Evolutionary conservation across 768 basidiomycete species (phyloP), one percentile per base, ranked within the genome.

Genomic region (Hirschioporus abietinus): DNA sequence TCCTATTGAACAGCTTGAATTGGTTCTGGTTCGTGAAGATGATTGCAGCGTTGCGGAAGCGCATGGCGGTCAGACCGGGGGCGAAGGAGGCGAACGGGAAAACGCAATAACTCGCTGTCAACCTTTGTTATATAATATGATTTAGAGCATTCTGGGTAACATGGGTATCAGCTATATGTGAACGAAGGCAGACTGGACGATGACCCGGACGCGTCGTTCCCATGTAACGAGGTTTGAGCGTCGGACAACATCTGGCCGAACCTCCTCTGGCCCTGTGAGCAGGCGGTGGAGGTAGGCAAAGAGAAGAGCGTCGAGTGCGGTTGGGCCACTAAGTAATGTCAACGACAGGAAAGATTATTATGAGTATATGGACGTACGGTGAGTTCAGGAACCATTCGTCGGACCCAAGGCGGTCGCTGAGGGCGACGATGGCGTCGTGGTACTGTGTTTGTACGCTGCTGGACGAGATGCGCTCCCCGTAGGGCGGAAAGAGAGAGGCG

Each of bases 301-400:
- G 7, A 85, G 79, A 59, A 93, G 84, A 1, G 93, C 92, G 72
- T 95, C 93, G 17, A 95, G 85, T 0, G 89, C 83, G 0, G 93
- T 95, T 24, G 93, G 90, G 26, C 81, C 79, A 63, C 92, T 95
- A 66, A 10, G 36, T 20, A 27, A 36, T 26, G 60, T 65, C 23
- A 35, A 42, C 58, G 58, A 35, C 9, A 67, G 30, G 36, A 27
- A 60, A 57, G n/a, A 24, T 12, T 30, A 60, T 9, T 52, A 65
- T 7, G 60, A 60, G 57, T 64, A 52, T 10, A 61, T 35, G 24
- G 70, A 71, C 84, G 62, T 73, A 93, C 93, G 76, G 77, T 15
- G 91, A 93, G 42, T 82, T 88, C 1, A 95, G 83, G 77, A 95
- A 90, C 93, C 93, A 95, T 68, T 84, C 85, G 72, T 93, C 89